phyloP scores from a whole-genome alignment of 805 yeast species.

The Metschnikowia reukaufii region DNA sequence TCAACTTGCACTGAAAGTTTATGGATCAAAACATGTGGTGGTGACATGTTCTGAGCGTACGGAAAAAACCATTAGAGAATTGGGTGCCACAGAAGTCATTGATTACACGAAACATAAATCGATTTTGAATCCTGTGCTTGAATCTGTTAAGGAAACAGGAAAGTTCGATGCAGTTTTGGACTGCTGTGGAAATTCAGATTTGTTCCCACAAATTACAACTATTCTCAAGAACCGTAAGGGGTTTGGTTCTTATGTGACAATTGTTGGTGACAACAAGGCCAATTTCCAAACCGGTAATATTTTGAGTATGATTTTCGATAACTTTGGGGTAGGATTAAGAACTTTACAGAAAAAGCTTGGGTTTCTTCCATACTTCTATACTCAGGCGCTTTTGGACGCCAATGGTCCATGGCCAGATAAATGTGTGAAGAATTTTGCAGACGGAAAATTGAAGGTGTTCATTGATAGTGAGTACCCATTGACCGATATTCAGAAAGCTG shows the following conservation, averaged over 20 bases:
- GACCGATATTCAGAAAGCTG: conserved; percentile 51
- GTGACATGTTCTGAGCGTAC: conserved; percentile 57
- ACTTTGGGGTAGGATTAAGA: conserved; percentile 9
- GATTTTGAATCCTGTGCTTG: conserved; percentile 32
- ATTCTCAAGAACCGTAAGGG: conserved; percentile 44
- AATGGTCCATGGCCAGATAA: conserved; percentile 21
- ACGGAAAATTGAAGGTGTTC: conserved; percentile 43
- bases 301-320: background rate
- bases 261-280: conserved; percentile 55
- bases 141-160: conserved; percentile 30
- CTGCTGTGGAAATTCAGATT: conserved; percentile 58
- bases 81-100: conserved; percentile 60
- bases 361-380: conserved; percentile 30
- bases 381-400: conserved; percentile 17
- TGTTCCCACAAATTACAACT: conserved; percentile 42
- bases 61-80: conserved; percentile 37
- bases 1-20: conserved; percentile 52
- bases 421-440: conserved; percentile 42
- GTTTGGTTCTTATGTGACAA: conserved; percentile 50
- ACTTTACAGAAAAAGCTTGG: conserved; percentile 19
- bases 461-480: conserved; percentile 57
- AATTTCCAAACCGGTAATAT: conserved; percentile 25
- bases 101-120: conserved; percentile 53
- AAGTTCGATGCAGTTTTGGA: conserved; percentile 65
- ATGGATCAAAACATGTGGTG: conserved; percentile 50